Percentiles rank a stretch among this genome's conserved stretches.
Evolutionary conservation across 805 yeast genomes (phyloP).

Genomic region (Suhomyces pyralidae): DNA sequence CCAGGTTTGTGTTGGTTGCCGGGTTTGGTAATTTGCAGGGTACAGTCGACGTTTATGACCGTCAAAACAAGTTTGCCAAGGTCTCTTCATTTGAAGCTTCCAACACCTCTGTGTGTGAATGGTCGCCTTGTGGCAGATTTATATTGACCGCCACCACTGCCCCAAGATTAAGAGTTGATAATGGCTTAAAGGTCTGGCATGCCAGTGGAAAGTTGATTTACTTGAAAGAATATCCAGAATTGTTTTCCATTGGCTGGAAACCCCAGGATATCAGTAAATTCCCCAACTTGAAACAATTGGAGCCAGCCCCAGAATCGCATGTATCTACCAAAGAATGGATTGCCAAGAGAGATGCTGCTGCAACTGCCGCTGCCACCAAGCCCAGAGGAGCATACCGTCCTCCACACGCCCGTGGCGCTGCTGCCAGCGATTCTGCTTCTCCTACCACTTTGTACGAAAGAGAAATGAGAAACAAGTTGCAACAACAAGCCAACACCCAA

Average conservation of each 20-base stretch:
- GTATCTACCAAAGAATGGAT: constrained; percentile 61
- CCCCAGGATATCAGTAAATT: constrained; percentile 54
- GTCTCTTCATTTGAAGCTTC: constrained; percentile 84
- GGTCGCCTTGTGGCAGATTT: constrained; percentile 97
- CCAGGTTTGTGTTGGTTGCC: constrained; percentile 84
- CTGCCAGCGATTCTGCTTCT: constrained; percentile 34
- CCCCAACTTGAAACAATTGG: constrained; percentile 51
- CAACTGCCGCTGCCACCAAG: constrained; percentile 42
- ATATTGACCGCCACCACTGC: constrained; percentile 94
- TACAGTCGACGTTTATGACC: constrained; percentile 89
- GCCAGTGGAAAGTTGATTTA: constrained; percentile 78
- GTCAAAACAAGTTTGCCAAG: constrained; percentile 78
- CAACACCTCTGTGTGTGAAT: constrained; percentile 93
- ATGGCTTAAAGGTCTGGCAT: constrained; percentile 93
- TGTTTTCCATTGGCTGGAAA: constrained; percentile 82
- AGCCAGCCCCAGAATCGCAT: constrained; percentile 67
- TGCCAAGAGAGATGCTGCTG: constrained; percentile 37
- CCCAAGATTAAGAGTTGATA: constrained; percentile 95
- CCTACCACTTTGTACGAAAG: constrained; percentile 50
- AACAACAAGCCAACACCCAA: constrained; percentile 2
- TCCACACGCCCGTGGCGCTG: constrained; percentile 76
- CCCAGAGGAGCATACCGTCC: constrained; percentile 94
- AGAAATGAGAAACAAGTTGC: constrained; percentile 37
- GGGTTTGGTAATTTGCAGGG: constrained; percentile 99
- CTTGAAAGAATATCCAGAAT: constrained; percentile 76